Evolutionary conservation across 352 stramenopile species (phyloP), one percentile per base, ranked within the genome.

Genomic region (Phytophthora chlamydospora): DNA sequence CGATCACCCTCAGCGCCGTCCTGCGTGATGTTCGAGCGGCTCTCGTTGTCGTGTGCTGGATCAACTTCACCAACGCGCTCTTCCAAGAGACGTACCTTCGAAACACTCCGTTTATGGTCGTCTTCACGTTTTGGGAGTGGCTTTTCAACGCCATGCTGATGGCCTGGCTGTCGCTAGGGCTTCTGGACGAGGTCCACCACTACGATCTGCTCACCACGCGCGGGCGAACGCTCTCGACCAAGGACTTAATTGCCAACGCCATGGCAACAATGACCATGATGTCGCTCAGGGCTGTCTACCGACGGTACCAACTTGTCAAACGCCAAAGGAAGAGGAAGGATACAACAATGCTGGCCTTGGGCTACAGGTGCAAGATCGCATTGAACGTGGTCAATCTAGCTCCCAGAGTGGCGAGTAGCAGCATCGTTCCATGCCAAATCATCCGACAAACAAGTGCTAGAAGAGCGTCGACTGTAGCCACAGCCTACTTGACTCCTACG

Each of bases 241-340:
- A 69, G 49, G 61, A 69, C 9, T 19, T 64, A 32, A n/a, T 69
- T 13, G 34, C 13, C 3, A 69, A 69, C 29, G 35, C 24, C 4
- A 31, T 59, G 3, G 61, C 39, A 16, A 69, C 61, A 2, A 59
- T 69, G 52, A 42, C 41, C 1, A 69, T 57, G 38, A 16, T 69
- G 35, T 44, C 36, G 5, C 24, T 61, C 13, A 35, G 58, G 11
- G 52, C 41, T 39, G 44, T 67, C 11, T 67, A 61, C 35, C 43
- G 49, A 10, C 48, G 58, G 29, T 59, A 46, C 8, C 17, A 17
- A 12, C n/a, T 52, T 32, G 17, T 13, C 21, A 41, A 50, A 27
- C 39, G 42, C 14, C 35, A 53, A 29, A 36, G 17, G 27, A 6
- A 36, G 6, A 41, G 21, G 12, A 6, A 17, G 2, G 6, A 17